Evolutionary conservation across 148 eudicot species (phyloP).

Genomic region (Silene conica): DNA sequence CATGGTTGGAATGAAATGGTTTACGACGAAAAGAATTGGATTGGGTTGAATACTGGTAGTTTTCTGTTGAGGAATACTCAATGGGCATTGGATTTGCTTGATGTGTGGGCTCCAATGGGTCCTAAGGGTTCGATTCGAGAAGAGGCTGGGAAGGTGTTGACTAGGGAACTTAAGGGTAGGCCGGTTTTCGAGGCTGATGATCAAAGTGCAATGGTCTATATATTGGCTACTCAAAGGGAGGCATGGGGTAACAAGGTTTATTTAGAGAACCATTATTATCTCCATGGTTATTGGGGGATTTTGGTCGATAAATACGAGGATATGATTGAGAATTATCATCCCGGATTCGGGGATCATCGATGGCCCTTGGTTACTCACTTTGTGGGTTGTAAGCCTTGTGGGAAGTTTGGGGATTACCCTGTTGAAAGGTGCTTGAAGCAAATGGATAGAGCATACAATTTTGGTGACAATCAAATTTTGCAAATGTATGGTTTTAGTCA

Average conservation of each 20-base stretch:
- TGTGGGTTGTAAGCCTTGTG: conserved; percentile 48
- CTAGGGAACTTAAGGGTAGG: conserved; percentile 54
- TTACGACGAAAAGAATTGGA: conserved; percentile 60
- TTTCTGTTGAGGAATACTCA: conserved; percentile 60
- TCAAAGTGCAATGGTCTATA: conserved; percentile 12
- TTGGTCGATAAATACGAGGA: conserved; percentile 52
- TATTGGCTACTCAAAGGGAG: conserved; percentile 35
- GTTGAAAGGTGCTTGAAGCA: conserved; percentile 53
- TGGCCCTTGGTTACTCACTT: conserved; percentile 68
- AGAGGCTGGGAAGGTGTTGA: conserved; percentile 51
- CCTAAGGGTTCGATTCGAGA: conserved; percentile 54
- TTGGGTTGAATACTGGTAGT: conserved; percentile 64
- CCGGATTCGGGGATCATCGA: conserved; percentile 56
- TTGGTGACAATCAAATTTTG: conserved; percentile 55
- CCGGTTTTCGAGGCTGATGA: conserved; percentile 68
- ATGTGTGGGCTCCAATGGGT: conserved; percentile 76
- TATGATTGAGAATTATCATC: conserved; percentile 41
- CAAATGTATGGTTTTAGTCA: conserved; percentile 40
- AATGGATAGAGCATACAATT: conserved; percentile 56
- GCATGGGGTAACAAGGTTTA: conserved; percentile 50
- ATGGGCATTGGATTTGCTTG: conserved; percentile 67
- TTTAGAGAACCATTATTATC: conserved; percentile 45
- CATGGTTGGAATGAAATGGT: conserved; percentile 56
- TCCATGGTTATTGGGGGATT: conserved; percentile 57
- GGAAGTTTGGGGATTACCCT: conserved; percentile 39